Evolutionary conservation across 345 rosid species (phyloP), one percentile per base, ranked within the genome.

Genomic region (Aethionema arabicum): DNA sequence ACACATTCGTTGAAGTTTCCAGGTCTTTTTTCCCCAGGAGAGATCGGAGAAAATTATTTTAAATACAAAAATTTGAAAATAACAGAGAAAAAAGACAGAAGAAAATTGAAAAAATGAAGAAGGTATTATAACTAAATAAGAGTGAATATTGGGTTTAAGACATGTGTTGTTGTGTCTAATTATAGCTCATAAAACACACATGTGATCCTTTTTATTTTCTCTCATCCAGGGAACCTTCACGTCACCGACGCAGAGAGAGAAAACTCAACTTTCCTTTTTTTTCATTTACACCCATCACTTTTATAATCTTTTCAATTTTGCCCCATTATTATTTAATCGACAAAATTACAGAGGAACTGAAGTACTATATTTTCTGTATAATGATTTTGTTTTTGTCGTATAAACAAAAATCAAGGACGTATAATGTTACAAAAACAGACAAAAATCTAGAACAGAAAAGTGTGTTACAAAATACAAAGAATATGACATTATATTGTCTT

Each of bases 151-250:
- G 51, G 57, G 43, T 54, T 65, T 65, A 21, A 45, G 75, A 50
- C 75, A 65, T 72, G 66, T 52, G 75, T 72, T 59, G 36, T 3
- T 59, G 70, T 59, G 27, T 64, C 61, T 43, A 36, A 50, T 64
- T 57, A 71, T 70, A 61, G 68, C 68, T 61, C 29, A 56, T 41
- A 52, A 33, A 59, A 3, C 51, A 32, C 39, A 55, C 70, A 64
- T 57, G 61, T 64, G 70, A 71, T 55, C 11, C 27, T 21, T 21
- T 21, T 21, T 21, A 21, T 62, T 55, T 37, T 46, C 47, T 11
- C 69, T 48, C 54, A 33, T 56, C 64, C 59, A 47, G 68, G 46
- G 74, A 70, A 63, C 53, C 57, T 65, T 72, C 70, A 58, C 50
- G 54, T 44, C 74, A 72, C 75, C 75, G 75, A 65, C 66, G 55